Base-by-base conservation (phyloP, 768 basidiomycete genomes). In the Vararia minispora region DNA sequence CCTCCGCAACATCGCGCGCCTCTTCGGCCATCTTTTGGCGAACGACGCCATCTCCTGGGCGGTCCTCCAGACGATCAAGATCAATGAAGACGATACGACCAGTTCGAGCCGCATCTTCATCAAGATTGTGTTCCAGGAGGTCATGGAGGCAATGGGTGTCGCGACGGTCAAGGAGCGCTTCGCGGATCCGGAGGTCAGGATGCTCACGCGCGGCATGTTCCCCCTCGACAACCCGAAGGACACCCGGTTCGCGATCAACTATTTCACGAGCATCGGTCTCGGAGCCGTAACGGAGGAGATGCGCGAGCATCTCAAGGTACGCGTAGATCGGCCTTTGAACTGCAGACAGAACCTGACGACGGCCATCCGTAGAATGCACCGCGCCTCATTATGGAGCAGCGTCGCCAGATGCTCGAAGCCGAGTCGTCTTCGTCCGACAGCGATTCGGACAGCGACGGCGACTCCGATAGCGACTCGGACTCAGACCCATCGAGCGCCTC, bases 1-100 rank as follows among this genome's bases (percentile, higher is more conserved):
- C 9, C 68, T 99, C 16, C 88, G 95, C 37, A 99, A 98, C 56
- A 95, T 99, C 45, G 86, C 88, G 8, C 78, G 91, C 29, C 90
- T 99, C 67, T 97, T 99, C 50, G 95, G 95, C 1, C 91, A 95
- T 55, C 66, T 98, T 18, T 45, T 97, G 43, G 74, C 84, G 6
- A 79, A 73, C 14, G 95, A 99, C 56, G 72, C 87, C 1, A 69
- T 98, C 37, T 87, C 87, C 2, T 98, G 95, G 95, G 66, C 76
- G 14, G 79, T 78, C 1, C 65, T 99, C 35, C 78, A 79, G 48
- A 75, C 73, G 31, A 72, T 99, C 52, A 89, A 81, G 58, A 79
- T 99, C 64, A 98, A 89, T 51, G 95, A 99, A 57, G 95, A 98
- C 34, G 92, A 97, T 40, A 99, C 95, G 17, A 98, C 95, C 0